Percentiles rank a stretch among this genome's conserved stretches.
phyloP scores from a whole-genome alignment of 805 yeast genomes.

The Yamadazyma scolyti region DNA sequence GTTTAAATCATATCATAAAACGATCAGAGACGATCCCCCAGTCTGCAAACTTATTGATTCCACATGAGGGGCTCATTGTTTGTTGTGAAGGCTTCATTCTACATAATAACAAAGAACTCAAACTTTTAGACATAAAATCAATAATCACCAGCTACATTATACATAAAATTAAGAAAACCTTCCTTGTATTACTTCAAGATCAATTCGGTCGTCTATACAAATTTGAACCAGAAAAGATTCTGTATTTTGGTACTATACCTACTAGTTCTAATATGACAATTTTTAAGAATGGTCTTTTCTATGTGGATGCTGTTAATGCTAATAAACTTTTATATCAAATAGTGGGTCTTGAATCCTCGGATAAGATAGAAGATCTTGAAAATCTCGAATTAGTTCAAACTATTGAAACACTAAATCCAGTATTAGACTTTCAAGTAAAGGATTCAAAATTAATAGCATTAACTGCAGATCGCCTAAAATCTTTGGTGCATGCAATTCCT shows the following conservation, averaged over 20 bases:
- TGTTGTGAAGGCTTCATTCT: conserved; percentile 55
- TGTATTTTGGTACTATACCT: conserved; percentile 78
- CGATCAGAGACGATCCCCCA: conserved; percentile 22
- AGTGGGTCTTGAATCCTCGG: conserved; percentile 49
- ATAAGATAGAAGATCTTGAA: conserved; percentile 53
- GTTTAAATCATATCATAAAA: conserved; percentile 71
- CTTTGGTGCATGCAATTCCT: conserved; percentile 55
- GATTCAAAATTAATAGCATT: conserved; percentile 9
- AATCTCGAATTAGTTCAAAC: conserved; percentile 60
- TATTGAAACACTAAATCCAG: conserved; percentile 50
- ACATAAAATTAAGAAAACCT: conserved; percentile 61
- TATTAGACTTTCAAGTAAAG: conserved; percentile 26
- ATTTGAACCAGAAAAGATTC: conserved; percentile 45
- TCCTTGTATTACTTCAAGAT: conserved; percentile 69
- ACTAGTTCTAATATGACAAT: conserved; percentile 52
- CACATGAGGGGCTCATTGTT: conserved; percentile 63
- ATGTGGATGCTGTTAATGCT: conserved; percentile 59
- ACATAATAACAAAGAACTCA: conserved; percentile 39
- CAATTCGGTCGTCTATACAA: conserved; percentile 74
- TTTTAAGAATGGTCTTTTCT: conserved; percentile 72
- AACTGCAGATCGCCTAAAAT: conserved; percentile 29
- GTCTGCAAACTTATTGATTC: conserved; percentile 50
- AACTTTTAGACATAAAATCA: conserved; percentile 1
- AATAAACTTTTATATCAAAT: conserved; percentile 75
- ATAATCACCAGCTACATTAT: conserved; percentile 54